These are phyloP conservation scores for Phytopythium litorale DNA, from an alignment of 352 stramenopile species.

Conservation along the genomic window DNA sequence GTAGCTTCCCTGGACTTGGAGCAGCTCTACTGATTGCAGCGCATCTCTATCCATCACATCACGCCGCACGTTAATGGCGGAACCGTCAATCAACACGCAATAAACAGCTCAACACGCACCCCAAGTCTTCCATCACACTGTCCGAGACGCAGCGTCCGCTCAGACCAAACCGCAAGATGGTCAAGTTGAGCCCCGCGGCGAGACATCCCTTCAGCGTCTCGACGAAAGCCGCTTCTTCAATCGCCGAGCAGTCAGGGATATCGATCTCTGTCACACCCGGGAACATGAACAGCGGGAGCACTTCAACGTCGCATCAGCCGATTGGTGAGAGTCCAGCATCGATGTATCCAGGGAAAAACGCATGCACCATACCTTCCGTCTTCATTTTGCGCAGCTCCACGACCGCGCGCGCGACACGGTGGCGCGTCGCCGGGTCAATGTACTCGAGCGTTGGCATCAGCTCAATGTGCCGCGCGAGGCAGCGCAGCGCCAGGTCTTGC, in stretches of 20 bases:
- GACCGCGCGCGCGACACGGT: constrained; percentile 52
- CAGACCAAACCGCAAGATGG: constrained; percentile 58
- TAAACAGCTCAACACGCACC: constrained; percentile 15
- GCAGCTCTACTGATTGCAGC: constrained; percentile 55
- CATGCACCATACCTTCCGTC: constrained; percentile 30
- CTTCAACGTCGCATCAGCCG: constrained; percentile 11
- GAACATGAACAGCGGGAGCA: constrained; percentile 80
- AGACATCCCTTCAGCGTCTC: constrained; percentile 48
- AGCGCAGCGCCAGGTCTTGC: constrained; percentile 48
- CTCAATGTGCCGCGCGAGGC: constrained; percentile 59
- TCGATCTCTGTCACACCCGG: constrained; percentile 79
- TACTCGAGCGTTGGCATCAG: constrained; percentile 67
- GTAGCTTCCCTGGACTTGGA: constrained; percentile 75
- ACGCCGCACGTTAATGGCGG: not conserved
- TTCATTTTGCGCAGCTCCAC: constrained; percentile 59
- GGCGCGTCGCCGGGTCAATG: constrained; percentile 55
- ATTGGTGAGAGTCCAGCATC: not conserved
- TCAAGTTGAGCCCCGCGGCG: constrained; percentile 36
- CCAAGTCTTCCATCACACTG: constrained; percentile 63
- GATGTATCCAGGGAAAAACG: not conserved
- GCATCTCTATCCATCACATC: constrained; percentile 25
- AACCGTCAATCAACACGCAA: not conserved
- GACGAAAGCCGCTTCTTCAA: constrained; percentile 67
- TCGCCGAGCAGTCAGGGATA: constrained; percentile 75
- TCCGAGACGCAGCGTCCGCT: constrained; percentile 77